phyloP scores from a whole-genome alignment of 352 stramenopile genomes.

The Phytophthora pisi region DNA sequence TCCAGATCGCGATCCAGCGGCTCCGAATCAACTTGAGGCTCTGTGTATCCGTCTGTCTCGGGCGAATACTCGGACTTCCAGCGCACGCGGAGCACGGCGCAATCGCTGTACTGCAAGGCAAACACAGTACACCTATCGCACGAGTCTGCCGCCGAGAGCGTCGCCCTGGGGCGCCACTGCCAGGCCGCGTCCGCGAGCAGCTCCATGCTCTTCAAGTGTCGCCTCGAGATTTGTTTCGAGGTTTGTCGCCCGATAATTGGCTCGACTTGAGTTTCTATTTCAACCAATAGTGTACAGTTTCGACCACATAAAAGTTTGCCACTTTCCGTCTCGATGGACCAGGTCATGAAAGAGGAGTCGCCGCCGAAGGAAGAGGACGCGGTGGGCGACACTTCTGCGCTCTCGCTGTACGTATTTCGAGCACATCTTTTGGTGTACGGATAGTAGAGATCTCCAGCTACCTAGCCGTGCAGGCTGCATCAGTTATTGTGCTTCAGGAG shows the following conservation, averaged over 20 bases:
- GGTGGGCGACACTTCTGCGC: conserved; percentile 18
- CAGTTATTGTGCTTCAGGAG: not conserved
- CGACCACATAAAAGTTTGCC: conserved; percentile 17
- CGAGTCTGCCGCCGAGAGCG: conserved; percentile 43
- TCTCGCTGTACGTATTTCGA: conserved; percentile 30
- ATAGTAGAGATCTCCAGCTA: conserved; percentile 7
- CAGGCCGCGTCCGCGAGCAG: conserved; percentile 40
- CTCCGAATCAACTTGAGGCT: conserved; percentile 32
- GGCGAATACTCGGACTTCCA: conserved; percentile 21
- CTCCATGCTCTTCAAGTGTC: conserved; percentile 39
- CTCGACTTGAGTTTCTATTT: conserved; percentile 13
- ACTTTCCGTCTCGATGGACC: conserved; percentile 15
- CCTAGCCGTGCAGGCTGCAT: conserved; percentile 4
- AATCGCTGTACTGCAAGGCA: conserved; percentile 59
- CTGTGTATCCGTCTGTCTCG: conserved; percentile 2
- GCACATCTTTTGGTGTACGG: not conserved
- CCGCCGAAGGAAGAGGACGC: conserved; percentile 23
- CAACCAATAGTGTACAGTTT: conserved; percentile 21
- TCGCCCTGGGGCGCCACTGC: conserved; percentile 53
- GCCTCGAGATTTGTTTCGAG: conserved; percentile 33
- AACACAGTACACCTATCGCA: conserved; percentile 46
- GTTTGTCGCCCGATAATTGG: conserved; percentile 15
- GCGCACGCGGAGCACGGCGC: conserved; percentile 51
- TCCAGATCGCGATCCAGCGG: conserved; percentile 44
- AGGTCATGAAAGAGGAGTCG: conserved; percentile 26